phyloP scores from a whole-genome alignment of 257 asterid genomes.

The Nicotiana undulata region DNA sequence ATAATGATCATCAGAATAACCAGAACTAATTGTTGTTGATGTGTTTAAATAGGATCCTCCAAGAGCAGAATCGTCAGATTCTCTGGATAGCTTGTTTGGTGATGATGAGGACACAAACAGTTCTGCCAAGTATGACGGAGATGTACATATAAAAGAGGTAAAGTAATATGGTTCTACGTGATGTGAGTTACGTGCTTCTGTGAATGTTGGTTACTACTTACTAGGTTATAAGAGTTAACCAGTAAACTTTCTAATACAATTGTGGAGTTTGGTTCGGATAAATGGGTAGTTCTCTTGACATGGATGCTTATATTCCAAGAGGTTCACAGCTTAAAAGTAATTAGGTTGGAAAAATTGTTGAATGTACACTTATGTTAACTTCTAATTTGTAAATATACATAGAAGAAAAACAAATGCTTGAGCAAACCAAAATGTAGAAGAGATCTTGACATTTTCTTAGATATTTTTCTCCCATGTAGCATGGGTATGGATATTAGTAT shows the following conservation, averaged over 20 bases:
- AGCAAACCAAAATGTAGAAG: too few relatives aligned
- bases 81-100: conserved; percentile 38
- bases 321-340: too few relatives aligned
- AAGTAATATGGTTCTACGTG: background rate
- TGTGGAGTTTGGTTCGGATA: too few relatives aligned
- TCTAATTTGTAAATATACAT: too few relatives aligned
- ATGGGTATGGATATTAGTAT: too few relatives aligned
- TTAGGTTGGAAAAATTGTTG: background rate
- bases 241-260: too few relatives aligned
- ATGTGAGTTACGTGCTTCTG: background rate
- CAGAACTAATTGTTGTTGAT: conserved; percentile 9
- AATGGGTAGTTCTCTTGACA: too few relatives aligned
- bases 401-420: too few relatives aligned
- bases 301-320: too few relatives aligned
- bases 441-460: too few relatives aligned
- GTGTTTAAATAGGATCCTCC: conserved; percentile 36
- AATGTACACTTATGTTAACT: background rate
- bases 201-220: background rate
- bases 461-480: too few relatives aligned
- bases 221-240: background rate
- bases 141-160: conserved; percentile 50
- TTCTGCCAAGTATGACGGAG: conserved; percentile 13
- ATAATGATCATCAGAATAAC: background rate
- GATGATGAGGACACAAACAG: conserved; percentile 23
- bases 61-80: conserved; percentile 41